A percentile compares a stretch with the other conserved stretches of the same genome.
Evolutionary conservation across 306 rosid genomes (phyloP).

Genomic region (Elaeagnus macrophylla): DNA sequence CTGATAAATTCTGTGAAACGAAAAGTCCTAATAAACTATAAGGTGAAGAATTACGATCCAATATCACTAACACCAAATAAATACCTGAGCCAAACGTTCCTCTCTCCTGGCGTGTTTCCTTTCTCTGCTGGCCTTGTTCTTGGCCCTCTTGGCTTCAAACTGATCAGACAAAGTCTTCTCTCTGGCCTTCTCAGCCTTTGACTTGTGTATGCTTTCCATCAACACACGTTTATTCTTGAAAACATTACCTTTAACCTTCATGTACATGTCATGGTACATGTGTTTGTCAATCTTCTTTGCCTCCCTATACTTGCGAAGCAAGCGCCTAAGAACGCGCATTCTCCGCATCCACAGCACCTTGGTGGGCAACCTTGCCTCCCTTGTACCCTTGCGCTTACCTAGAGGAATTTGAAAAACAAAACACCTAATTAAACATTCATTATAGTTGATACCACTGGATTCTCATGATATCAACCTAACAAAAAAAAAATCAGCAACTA

Average conservation of each 20-base stretch:
- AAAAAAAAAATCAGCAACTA: too few species aligned
- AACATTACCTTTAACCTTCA: slow-evolving; percentile 97
- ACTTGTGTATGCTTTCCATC: slow-evolving; percentile 95
- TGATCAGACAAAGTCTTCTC: slow-evolving; percentile 93
- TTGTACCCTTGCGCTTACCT: slow-evolving; percentile 96
- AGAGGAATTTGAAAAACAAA: not conserved
- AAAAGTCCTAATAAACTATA: not conserved
- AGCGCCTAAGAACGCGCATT: slow-evolving; percentile 85
- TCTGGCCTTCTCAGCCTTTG: slow-evolving; percentile 95
- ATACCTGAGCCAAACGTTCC: slow-evolving; percentile 86
- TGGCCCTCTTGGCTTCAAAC: slow-evolving; percentile 88
- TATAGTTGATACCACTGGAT: too few species aligned
- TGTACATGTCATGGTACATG: slow-evolving; percentile 98
- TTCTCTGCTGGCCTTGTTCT: slow-evolving; percentile 96
- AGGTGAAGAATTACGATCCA: not conserved
- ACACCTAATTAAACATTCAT: not conserved
- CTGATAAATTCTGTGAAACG: too few species aligned
- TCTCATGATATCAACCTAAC: too few species aligned
- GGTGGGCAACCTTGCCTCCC: slow-evolving; percentile 96
- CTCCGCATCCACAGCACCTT: slow-evolving; percentile 96
- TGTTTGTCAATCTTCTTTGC: slow-evolving; percentile 89
- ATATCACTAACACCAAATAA: not conserved
- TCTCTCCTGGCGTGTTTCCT: slow-evolving; percentile 79
- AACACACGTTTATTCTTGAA: slow-evolving; percentile 92
- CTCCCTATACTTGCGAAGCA: slow-evolving; percentile 94